phyloP scores from a whole-genome alignment of 2,329 filamentous ascomycete genomes.

The Albifimbria verrucaria region DNA sequence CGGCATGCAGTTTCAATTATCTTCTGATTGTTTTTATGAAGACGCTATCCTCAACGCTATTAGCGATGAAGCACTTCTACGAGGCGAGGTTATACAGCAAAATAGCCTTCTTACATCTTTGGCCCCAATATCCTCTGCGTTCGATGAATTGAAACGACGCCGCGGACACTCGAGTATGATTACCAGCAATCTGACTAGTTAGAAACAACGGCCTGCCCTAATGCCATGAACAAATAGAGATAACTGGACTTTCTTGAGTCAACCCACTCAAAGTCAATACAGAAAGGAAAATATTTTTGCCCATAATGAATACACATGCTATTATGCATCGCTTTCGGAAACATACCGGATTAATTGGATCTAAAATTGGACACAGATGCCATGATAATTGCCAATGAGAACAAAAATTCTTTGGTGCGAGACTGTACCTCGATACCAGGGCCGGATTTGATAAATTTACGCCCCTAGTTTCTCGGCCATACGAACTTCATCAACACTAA shows the following conservation, averaged over 20 bases:
- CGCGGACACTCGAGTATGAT: slow-evolving; percentile 7
- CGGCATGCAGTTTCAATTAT: background rate
- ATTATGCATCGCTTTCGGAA: too few relatives aligned
- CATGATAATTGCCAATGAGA: too few relatives aligned
- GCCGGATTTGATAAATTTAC: background rate
- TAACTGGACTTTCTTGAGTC: too few relatives aligned
- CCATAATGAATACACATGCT: too few relatives aligned
- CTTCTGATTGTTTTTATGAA: slow-evolving; percentile 3
- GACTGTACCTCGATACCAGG: background rate
- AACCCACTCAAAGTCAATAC: too few relatives aligned
- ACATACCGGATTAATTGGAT: too few relatives aligned
- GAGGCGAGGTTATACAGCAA: background rate
- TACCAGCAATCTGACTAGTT: background rate
- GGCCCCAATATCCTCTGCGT: background rate
- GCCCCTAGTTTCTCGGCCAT: background rate
- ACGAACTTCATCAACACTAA: slow-evolving; percentile 2
- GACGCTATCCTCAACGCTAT: slow-evolving; percentile 6
- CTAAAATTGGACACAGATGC: too few relatives aligned
- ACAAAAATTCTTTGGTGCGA: background rate
- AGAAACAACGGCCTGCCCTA: background rate
- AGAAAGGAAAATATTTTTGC: too few relatives aligned
- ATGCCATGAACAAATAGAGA: too few relatives aligned
- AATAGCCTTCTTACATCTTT: slow-evolving; percentile 1
- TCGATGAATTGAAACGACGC: slow-evolving; percentile 3
- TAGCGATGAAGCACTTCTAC: background rate